Conservation (phyloP, 805 yeast species). For the Blastobotrys attinorum region DNA sequence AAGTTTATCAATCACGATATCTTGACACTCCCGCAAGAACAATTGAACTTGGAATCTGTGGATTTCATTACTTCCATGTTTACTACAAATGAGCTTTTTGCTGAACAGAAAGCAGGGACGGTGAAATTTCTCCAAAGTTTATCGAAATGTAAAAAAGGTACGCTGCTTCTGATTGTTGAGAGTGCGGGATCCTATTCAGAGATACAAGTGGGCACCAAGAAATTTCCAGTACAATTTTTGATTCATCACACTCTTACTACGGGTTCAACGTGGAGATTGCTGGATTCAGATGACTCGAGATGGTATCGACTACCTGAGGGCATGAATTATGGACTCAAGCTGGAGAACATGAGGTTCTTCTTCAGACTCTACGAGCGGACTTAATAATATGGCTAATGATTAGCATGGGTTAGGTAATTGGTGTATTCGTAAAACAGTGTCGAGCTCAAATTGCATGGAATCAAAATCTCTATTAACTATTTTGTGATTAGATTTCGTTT, state of each 20-base stretch:
- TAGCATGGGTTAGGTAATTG: too few species aligned
- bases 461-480: too few species aligned
- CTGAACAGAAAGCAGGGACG: constrained; percentile 55
- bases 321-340: constrained; percentile 53
- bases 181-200: constrained; percentile 89
- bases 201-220: constrained; percentile 64
- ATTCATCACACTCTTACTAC: constrained; percentile 67
- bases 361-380: constrained; percentile 62
- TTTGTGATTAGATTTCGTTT: neutral
- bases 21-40: constrained; percentile 16
- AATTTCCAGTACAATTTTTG: constrained; percentile 75
- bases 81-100: constrained; percentile 81
- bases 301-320: constrained; percentile 64
- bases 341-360: constrained; percentile 85
- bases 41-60: constrained; percentile 23
- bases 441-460: too few species aligned
- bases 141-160: constrained; percentile 47
- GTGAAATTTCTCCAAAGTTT: constrained; percentile 50
- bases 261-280: constrained; percentile 57
- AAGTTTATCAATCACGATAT: constrained; percentile 18
- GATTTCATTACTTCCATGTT: constrained; percentile 65
- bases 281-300: constrained; percentile 61
- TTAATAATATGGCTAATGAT: too few species aligned
- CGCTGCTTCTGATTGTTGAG: constrained; percentile 62
- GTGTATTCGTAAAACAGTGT: too few species aligned